Base-by-base conservation (phyloP, 352 stramenopile genomes). In the Peronosclerospora sorghi region DNA sequence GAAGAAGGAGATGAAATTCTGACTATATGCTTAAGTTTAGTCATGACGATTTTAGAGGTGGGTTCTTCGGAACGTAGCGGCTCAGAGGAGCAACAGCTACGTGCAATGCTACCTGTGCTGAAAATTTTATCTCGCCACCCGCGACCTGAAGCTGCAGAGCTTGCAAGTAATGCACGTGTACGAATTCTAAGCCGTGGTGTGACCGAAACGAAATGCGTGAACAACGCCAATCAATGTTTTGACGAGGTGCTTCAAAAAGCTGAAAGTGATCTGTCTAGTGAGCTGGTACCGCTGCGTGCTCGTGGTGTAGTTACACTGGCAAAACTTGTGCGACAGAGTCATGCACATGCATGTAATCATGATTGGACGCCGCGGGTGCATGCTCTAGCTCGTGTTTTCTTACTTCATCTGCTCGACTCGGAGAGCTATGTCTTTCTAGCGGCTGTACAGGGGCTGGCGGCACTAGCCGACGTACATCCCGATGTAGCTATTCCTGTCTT, bases 351-450 rank as follows among this genome's bases (percentile, higher is more conserved):
- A 5, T 36, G 46, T 19, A 56, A 81, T 21, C 26, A 48, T 10
- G 45, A 59, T 32, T 88, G 71, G 76, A 71, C 47, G 10, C 57
- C 58, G 0, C 69, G 61, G 4, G 73, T 86, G 24, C 51, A 63
- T 40, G 52, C 62, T 29, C 50, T 92, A 19, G 46, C 77, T 45
- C 13, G 37, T 26, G 63, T 90, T 12, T 89, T 84, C 46, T 47
- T 87, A 32, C 42, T 55, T 17, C 65, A 89, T 14, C 46, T 92
- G 15, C 49, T 65, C 23, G 80, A 92, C 51, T 41, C 41, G 0
- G 80, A 92, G 52, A 92, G 80, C 46, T 92, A 92, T 48, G 80
- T 92, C 1, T 92, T 73, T 35, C 65, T 92, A n/a, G 80, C 80
- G 0, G 73, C 80, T 14, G 64, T 92, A 2, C 80, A 92, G 44